Evolutionary conservation across 2,329 filamentous ascomycete genomes (phyloP).

Genomic region (Dryadomyces sulphureus): DNA sequence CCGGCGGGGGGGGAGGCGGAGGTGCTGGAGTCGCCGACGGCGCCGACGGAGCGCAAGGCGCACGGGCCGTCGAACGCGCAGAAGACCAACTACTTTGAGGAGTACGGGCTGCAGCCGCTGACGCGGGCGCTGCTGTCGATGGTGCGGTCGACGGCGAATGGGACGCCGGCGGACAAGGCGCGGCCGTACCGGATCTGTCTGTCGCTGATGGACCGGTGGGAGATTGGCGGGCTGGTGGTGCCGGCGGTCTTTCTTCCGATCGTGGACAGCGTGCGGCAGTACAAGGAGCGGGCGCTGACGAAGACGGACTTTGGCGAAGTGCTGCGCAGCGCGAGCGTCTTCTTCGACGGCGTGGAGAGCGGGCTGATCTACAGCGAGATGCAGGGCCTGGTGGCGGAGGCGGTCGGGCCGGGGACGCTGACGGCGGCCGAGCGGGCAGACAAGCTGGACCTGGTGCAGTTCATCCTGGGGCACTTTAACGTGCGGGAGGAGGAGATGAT

Average conservation of each 20-base stretch:
- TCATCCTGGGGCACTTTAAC: conserved; percentile 81
- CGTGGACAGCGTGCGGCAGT: conserved; percentile 63
- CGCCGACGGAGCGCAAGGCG: conserved; percentile 20
- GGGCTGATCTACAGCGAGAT: conserved; percentile 83
- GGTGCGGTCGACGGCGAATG: conserved; percentile 36
- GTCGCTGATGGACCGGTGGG: conserved; percentile 96
- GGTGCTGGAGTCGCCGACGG: conserved; percentile 27
- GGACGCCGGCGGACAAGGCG: conserved; percentile 50
- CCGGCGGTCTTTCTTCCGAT: conserved; percentile 80
- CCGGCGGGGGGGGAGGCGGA: conserved; percentile 17
- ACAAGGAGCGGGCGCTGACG: conserved; percentile 48
- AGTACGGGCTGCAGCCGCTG: conserved; percentile 60
- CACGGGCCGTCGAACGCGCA: conserved; percentile 23
- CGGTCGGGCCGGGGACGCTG: conserved; percentile 33
- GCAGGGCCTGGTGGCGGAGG: conserved; percentile 48
- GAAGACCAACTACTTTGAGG: conserved; percentile 69
- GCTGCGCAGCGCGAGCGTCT: conserved; percentile 80
- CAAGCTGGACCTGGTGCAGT: conserved; percentile 60
- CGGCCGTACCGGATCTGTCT: conserved; percentile 83
- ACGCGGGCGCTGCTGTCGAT: conserved; percentile 62
- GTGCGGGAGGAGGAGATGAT: conserved; percentile 94
- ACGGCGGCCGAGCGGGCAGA: conserved; percentile 34
- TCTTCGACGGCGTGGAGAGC: conserved; percentile 95
- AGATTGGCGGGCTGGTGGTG: conserved; percentile 81
- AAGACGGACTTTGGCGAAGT: conserved; percentile 71